phyloP scores from a whole-genome alignment of 805 yeast genomes.

The Pichia eremophila region DNA sequence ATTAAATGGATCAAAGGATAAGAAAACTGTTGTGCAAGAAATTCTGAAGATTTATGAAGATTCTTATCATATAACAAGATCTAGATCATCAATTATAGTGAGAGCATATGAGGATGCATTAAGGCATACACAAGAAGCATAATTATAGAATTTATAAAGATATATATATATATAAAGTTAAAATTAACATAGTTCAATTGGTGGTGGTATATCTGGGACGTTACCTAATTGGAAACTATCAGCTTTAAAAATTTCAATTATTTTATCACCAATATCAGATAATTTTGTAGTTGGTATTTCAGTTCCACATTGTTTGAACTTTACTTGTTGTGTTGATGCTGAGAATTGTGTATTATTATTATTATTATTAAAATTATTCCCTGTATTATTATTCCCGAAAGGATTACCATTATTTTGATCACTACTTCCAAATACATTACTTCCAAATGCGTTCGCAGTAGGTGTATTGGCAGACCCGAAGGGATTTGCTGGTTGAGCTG shows the following conservation, averaged over 20 bases:
- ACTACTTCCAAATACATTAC: no score
- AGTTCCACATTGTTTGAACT: constrained; percentile 16
- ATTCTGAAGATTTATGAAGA: constrained; percentile 49
- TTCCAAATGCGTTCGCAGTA: not conserved
- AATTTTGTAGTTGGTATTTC: constrained; percentile 19
- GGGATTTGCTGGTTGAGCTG: not conserved
- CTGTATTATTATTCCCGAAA: no score
- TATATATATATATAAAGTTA: not conserved
- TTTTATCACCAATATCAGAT: constrained; percentile 34
- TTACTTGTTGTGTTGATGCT: not conserved
- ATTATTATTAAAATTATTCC: no score
- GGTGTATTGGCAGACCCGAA: constrained; percentile 6
- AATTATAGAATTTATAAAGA: not conserved
- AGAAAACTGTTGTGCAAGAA: constrained; percentile 44
- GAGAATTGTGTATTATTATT: not conserved
- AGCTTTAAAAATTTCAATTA: constrained; percentile 40
- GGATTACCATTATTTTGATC: no score
- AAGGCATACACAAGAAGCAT: not conserved
- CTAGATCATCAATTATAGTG: not conserved
- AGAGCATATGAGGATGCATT: constrained; percentile 3
- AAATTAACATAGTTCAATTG: constrained; percentile 33
- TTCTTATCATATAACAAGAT: constrained; percentile 35
- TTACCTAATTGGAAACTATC: constrained; percentile 44
- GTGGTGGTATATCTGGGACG: constrained; percentile 71
- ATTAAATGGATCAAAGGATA: constrained; percentile 51